phyloP scores from a whole-genome alignment of 169 alveolate species.

The Eimeria necatrix region DNA sequence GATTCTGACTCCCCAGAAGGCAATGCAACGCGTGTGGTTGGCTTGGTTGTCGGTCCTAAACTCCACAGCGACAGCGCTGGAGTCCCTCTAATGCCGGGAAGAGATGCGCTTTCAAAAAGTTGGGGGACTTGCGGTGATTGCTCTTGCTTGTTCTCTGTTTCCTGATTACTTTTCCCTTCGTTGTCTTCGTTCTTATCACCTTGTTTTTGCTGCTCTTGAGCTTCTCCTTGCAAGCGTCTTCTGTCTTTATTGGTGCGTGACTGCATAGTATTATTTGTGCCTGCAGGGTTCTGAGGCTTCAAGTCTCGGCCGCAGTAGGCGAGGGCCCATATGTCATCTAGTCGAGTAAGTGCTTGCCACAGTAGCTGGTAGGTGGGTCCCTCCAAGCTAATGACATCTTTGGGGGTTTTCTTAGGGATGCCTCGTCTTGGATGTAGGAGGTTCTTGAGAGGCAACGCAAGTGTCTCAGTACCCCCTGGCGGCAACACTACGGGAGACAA shows the following conservation, averaged over 20 bases:
- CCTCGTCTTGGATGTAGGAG: slow-evolving; percentile 3
- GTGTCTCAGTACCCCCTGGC: slow-evolving; percentile 21
- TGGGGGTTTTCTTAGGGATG: slow-evolving; percentile 51
- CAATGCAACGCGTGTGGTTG: neutral
- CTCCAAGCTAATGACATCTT: slow-evolving; percentile 28
- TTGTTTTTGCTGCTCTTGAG: slow-evolving; percentile 2
- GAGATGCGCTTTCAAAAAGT: neutral
- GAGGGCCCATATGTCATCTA: slow-evolving; percentile 70
- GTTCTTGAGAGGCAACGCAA: slow-evolving; percentile 19
- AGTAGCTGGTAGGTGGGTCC: slow-evolving; percentile 75
- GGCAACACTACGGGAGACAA: slow-evolving; percentile 71
- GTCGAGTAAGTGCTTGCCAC: slow-evolving; percentile 76
- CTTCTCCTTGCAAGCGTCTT: slow-evolving; percentile 9
- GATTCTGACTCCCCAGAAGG: neutral
- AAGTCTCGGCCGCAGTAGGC: slow-evolving; percentile 64
- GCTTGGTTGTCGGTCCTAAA: neutral
- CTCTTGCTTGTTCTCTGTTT: neutral
- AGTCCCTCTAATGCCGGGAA: slow-evolving; percentile 7
- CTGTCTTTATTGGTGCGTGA: neutral
- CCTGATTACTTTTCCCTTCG: neutral
- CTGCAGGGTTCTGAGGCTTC: neutral
- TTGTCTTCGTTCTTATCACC: neutral
- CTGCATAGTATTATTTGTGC: neutral
- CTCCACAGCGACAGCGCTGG: slow-evolving; percentile 16
- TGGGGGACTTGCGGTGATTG: neutral